These are phyloP conservation scores for Podaxis sp. DNA, from an alignment of 768 basidiomycete species.

Conservation along the genomic window DNA sequence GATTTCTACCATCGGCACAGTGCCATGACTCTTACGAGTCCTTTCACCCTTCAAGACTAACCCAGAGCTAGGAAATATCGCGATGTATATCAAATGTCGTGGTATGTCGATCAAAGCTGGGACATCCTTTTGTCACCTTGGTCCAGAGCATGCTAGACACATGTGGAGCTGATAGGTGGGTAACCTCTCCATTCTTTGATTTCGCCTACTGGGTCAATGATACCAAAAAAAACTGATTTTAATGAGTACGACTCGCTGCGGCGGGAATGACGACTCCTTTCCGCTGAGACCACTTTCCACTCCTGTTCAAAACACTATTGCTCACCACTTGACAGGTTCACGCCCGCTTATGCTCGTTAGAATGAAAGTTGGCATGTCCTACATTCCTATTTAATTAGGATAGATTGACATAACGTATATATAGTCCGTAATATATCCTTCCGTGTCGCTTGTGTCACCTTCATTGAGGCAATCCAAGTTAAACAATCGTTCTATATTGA, in stretches of 20 bases:
- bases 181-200: slow-evolving; percentile 12
- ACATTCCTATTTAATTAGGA: background rate
- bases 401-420: background rate
- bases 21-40: slow-evolving; percentile 39
- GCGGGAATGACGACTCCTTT: slow-evolving; percentile 30
- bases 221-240: slow-evolving; percentile 45
- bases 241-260: slow-evolving; percentile 41
- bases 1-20: slow-evolving; percentile 39
- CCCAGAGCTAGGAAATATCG: slow-evolving; percentile 47
- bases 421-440: background rate
- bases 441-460: background rate
- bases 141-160: background rate
- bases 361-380: background rate
- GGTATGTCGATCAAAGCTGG: slow-evolving; percentile 45
- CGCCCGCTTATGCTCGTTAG: background rate
- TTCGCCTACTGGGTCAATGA: slow-evolving; percentile 29
- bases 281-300: slow-evolving; percentile 27
- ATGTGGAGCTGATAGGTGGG: slow-evolving; percentile 20
- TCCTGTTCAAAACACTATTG: background rate
- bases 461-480: background rate
- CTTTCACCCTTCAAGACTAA: slow-evolving; percentile 34
- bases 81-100: slow-evolving; percentile 31
- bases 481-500: background rate
- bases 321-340: background rate
- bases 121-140: slow-evolving; percentile 23